phyloP scores from a whole-genome alignment of 1,284 basidiomycete species.

The Moesziomyces sp. region DNA sequence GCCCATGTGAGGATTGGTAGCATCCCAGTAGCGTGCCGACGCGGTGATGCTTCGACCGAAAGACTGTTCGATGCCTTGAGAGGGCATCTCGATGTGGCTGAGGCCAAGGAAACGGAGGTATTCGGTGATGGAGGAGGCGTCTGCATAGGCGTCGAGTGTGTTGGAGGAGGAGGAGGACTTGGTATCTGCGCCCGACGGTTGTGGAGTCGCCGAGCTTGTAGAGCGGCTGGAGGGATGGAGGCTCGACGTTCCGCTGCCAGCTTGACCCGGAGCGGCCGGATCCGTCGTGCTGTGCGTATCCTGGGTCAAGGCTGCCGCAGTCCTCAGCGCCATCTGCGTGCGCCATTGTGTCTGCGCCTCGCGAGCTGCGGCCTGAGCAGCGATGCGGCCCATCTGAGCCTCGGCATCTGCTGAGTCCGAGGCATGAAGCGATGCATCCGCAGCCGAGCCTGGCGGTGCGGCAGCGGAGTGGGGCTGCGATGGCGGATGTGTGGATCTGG shows the following conservation, averaged over 20 bases:
- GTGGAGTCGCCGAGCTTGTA: not conserved
- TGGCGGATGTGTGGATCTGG: slow-evolving; percentile 3
- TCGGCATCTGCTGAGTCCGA: slow-evolving; percentile 17
- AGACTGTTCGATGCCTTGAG: slow-evolving; percentile 40
- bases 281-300: not conserved
- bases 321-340: slow-evolving; percentile 41
- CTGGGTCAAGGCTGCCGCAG: not conserved
- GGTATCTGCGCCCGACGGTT: not conserved
- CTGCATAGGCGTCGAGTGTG: not conserved
- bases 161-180: not conserved
- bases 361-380: slow-evolving; percentile 43
- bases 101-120: slow-evolving; percentile 50
- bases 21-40: slow-evolving; percentile 33
- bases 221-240: not conserved
- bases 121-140: slow-evolving; percentile 27
- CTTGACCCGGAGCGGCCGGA: no score
- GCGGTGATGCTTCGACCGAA: slow-evolving; percentile 28
- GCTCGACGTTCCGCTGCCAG: no score
- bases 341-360: slow-evolving; percentile 55
- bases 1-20: slow-evolving; percentile 39
- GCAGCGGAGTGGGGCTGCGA: not conserved
- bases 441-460: slow-evolving; percentile 22
- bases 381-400: slow-evolving; percentile 48
- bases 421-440: slow-evolving; percentile 10
- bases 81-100: slow-evolving; percentile 49